These are phyloP conservation scores for sunflower (Helianthus annuus) DNA, from an alignment of 129 eudicot species.

Conservation along the genomic window DNA sequence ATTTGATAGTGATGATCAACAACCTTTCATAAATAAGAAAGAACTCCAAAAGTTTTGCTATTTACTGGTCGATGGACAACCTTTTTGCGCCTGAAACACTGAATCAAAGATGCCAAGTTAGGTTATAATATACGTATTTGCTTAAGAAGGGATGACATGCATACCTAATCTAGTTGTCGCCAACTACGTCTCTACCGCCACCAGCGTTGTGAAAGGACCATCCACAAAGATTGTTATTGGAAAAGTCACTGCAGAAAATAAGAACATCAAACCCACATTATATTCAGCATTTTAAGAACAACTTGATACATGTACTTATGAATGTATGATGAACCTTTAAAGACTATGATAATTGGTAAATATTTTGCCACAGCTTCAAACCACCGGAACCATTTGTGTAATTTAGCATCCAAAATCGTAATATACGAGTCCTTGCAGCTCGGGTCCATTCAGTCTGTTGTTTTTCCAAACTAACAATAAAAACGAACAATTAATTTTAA, in stretches of 20 bases:
- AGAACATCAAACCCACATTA: background rate
- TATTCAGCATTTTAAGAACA: background rate
- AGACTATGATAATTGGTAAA: background rate
- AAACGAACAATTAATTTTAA: background rate
- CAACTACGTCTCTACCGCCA: no score
- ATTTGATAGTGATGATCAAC: no score
- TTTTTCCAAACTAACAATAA: constrained; percentile 51
- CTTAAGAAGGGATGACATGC: no score
- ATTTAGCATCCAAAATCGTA: constrained; percentile 84
- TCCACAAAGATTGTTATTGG: constrained; percentile 80
- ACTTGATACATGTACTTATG: background rate
- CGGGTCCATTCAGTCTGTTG: constrained; percentile 70
- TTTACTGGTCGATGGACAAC: no score
- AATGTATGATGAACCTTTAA: no score
- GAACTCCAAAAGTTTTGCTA: no score
- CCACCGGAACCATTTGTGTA: background rate
- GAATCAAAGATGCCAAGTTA: no score
- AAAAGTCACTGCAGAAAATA: constrained; percentile 60
- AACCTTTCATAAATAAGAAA: no score
- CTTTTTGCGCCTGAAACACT: no score
- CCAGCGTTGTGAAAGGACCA: constrained; percentile 56
- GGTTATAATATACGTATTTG: no score
- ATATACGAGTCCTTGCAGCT: constrained; percentile 76
- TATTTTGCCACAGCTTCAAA: constrained; percentile 13
- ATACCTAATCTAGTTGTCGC: no score